Evolutionary conservation across 805 yeast species (phyloP).

Genomic region (Wickerhamiella kurtzmanii): DNA sequence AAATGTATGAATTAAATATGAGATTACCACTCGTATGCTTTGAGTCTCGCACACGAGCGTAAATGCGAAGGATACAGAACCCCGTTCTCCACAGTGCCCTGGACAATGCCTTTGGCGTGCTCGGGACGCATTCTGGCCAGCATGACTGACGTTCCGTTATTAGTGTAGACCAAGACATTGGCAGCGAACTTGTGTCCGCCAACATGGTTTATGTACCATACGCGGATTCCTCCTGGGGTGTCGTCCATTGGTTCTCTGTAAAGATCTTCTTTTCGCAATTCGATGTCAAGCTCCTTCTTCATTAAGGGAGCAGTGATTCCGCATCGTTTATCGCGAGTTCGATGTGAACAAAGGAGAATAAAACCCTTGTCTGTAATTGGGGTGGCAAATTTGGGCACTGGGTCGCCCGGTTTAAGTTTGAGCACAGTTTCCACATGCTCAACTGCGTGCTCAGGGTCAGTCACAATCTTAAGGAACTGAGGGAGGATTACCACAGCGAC

Average conservation of each 20-base stretch:
- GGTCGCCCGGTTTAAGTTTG: slow-evolving; percentile 9
- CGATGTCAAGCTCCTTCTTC: slow-evolving; percentile 62
- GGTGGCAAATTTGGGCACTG: slow-evolving; percentile 13
- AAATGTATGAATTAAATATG: neutral
- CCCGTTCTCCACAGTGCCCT: slow-evolving; percentile 57
- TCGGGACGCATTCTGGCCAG: slow-evolving; percentile 72
- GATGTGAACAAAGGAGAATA: slow-evolving; percentile 76
- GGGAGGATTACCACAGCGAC: slow-evolving; percentile 17
- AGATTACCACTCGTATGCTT: slow-evolving; percentile 21
- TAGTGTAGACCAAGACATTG: slow-evolving; percentile 64
- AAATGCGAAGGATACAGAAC: slow-evolving; percentile 59
- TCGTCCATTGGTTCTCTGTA: slow-evolving; percentile 67
- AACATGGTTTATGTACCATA: slow-evolving; percentile 66
- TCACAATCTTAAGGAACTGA: slow-evolving; percentile 25
- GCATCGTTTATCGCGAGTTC: slow-evolving; percentile 82
- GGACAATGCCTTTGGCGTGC: slow-evolving; percentile 59
- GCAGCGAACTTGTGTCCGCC: slow-evolving; percentile 97
- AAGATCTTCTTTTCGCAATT: slow-evolving; percentile 56
- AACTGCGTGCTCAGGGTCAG: slow-evolving; percentile 19
- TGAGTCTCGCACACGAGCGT: slow-evolving; percentile 32
- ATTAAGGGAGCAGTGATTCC: slow-evolving; percentile 88
- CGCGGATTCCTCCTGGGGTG: slow-evolving; percentile 60
- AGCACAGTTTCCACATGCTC: slow-evolving; percentile 14
- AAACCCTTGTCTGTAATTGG: slow-evolving; percentile 17
- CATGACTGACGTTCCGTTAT: slow-evolving; percentile 71